These are phyloP conservation scores for Aspergillus ostianus DNA, from an alignment of 495 filamentous ascomycete species.

Conservation along the genomic window DNA sequence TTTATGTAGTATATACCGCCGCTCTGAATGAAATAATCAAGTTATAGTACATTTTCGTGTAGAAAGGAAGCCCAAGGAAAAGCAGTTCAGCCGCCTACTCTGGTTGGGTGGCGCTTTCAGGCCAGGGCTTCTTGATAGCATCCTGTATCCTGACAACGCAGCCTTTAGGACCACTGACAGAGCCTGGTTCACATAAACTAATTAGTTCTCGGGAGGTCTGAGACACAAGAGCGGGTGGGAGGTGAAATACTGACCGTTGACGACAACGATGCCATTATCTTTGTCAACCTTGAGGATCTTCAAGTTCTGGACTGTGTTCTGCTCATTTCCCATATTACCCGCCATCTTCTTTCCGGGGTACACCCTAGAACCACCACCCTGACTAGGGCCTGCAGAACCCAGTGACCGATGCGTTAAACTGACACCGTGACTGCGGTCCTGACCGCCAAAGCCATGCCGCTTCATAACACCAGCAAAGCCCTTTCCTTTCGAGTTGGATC, in stretches of 20 bases:
- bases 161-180: conserved; percentile 81
- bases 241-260: conserved; percentile 61
- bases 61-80: conserved; percentile 14
- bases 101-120: conserved; percentile 48
- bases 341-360: conserved; percentile 97
- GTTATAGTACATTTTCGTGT: conserved; percentile 42
- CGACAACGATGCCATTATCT: conserved; percentile 79
- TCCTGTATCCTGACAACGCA: conserved; percentile 82
- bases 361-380: conserved; percentile 89
- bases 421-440: conserved; percentile 91
- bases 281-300: conserved; percentile 84
- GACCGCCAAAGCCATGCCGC: conserved; percentile 80
- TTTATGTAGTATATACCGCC: conserved; percentile 49
- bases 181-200: conserved; percentile 44
- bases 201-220: conserved; percentile 13
- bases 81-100: conserved; percentile 37
- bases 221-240: neutral
- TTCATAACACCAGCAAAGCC: conserved; percentile 99
- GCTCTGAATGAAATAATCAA: conserved; percentile 39
- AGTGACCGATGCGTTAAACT: conserved; percentile 87
- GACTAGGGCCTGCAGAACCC: conserved; percentile 81
- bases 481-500: conserved; percentile 74
- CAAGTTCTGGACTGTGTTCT: conserved; percentile 84
- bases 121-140: conserved; percentile 88
- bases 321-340: conserved; percentile 86